Percentiles rank a stretch among this genome's conserved stretches.
Conservation (phyloP, 108 stramenopile genomes). For the Cyclotella baltica region DNA sequence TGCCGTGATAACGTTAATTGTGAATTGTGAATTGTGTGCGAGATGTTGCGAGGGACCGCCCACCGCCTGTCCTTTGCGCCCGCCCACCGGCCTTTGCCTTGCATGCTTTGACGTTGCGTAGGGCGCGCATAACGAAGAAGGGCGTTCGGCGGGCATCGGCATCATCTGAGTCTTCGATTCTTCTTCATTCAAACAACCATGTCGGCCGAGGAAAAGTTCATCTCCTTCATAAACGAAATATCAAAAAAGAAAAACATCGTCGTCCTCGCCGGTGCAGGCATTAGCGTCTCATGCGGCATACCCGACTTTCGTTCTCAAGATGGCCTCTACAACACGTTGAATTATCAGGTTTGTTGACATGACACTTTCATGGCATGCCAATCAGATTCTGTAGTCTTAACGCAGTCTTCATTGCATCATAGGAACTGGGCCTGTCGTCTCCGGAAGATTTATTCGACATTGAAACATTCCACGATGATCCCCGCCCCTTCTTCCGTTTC, state of each 20-base stretch:
- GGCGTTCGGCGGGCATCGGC: no score
- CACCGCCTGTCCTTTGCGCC: no score
- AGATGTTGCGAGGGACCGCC: no score
- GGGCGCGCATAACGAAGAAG: no score
- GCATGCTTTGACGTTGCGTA: no score
- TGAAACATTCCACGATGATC: conserved; percentile 76
- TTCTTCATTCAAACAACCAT: background rate
- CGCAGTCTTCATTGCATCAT: background rate
- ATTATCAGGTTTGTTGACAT: conserved; percentile 42
- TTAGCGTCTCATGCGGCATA: conserved; percentile 83
- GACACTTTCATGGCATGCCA: background rate
- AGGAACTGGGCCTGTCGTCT: conserved; percentile 54
- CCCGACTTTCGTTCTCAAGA: conserved; percentile 82
- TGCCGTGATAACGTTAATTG: no score
- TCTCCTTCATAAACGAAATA: conserved; percentile 26
- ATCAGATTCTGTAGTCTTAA: background rate
- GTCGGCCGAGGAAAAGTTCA: conserved; percentile 17
- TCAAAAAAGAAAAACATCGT: conserved; percentile 68
- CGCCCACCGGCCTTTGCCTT: no score
- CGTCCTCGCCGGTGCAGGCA: conserved; percentile 84
- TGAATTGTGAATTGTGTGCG: no score
- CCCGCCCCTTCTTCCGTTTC: conserved; percentile 73
- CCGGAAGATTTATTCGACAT: conserved; percentile 87
- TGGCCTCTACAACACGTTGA: conserved; percentile 74
- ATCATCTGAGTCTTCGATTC: no score